A percentile compares a stretch with the other conserved stretches of the same genome.
Evolutionary conservation across 257 asterid genomes (phyloP).

Genomic region (Fraxinus quadrangulata): DNA sequence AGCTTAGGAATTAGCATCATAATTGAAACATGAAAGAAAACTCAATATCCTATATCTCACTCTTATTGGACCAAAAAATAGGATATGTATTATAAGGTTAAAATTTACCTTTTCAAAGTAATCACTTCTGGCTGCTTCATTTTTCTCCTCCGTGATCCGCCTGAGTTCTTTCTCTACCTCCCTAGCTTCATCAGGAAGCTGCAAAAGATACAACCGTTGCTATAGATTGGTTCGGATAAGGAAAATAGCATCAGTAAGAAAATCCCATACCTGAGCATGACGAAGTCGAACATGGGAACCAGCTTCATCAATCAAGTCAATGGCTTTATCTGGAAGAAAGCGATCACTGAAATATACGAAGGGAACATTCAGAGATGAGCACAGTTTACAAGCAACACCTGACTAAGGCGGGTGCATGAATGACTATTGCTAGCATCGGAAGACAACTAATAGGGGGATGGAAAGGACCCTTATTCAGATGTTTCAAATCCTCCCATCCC

Average conservation of each 20-base stretch:
- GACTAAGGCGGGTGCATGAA: no score
- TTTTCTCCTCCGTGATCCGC: slow-evolving; percentile 91
- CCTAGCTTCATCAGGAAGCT: slow-evolving; percentile 53
- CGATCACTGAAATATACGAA: slow-evolving; percentile 72
- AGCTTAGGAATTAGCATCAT: no score
- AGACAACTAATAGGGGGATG: no score
- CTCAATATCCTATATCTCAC: no score
- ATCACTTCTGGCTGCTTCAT: slow-evolving; percentile 87
- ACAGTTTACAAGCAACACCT: no score
- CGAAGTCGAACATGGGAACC: slow-evolving; percentile 98
- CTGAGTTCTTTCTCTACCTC: slow-evolving; percentile 98
- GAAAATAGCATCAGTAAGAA: slow-evolving; percentile 19
- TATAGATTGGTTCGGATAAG: slow-evolving; percentile 4
- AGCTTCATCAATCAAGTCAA: slow-evolving; percentile 97
- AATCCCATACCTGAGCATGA: slow-evolving; percentile 76
- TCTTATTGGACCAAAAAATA: not conserved
- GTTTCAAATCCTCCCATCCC: no score
- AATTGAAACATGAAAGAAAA: no score
- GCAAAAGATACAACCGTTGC: slow-evolving; percentile 27
- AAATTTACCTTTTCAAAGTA: slow-evolving; percentile 83
- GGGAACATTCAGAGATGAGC: slow-evolving; percentile 25
- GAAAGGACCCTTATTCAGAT: no score
- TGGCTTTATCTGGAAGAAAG: slow-evolving; percentile 96
- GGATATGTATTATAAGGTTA: not conserved
- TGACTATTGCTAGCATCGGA: no score